phyloP scores from a whole-genome alignment of 345 rosid genomes.

The Schrenkiella parvula region DNA sequence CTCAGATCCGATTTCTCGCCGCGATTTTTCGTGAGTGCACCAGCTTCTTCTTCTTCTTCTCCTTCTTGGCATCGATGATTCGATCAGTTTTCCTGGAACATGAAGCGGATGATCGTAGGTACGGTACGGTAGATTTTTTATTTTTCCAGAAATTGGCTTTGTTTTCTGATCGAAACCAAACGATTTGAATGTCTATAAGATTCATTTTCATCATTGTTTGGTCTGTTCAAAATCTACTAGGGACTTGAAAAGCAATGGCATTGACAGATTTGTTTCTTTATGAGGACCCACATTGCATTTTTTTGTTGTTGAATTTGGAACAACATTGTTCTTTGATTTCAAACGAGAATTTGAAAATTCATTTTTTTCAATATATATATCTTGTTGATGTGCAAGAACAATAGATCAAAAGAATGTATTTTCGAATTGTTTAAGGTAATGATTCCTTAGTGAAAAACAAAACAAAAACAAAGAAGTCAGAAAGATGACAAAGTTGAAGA shows the following conservation, averaged over 20 bases:
- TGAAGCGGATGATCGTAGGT: slow-evolving; percentile 29
- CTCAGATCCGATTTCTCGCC: slow-evolving; percentile 33
- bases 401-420: background rate
- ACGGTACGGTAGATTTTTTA: slow-evolving; percentile 11
- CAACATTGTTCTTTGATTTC: background rate
- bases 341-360: background rate
- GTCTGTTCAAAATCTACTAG: background rate
- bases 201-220: slow-evolving; percentile 8
- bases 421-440: slow-evolving; percentile 6
- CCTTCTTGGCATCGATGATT: slow-evolving; percentile 8
- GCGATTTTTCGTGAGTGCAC: slow-evolving; percentile 8
- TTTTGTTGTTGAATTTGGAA: background rate
- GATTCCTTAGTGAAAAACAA: background rate
- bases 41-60: slow-evolving; percentile 7
- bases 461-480: background rate
- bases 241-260: background rate
- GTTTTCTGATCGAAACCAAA: background rate
- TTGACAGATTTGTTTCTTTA: slow-evolving; percentile 20
- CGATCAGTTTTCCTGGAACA: slow-evolving; percentile 12
- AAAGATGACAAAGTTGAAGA: slow-evolving; percentile 24
- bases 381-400: slow-evolving; percentile 1
- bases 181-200: background rate
- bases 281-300: slow-evolving; percentile 12
- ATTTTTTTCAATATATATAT: background rate
- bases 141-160: background rate